Evolutionary conservation across 257 asterid genomes (phyloP).

Genomic region (Solanum peruvianum): DNA sequence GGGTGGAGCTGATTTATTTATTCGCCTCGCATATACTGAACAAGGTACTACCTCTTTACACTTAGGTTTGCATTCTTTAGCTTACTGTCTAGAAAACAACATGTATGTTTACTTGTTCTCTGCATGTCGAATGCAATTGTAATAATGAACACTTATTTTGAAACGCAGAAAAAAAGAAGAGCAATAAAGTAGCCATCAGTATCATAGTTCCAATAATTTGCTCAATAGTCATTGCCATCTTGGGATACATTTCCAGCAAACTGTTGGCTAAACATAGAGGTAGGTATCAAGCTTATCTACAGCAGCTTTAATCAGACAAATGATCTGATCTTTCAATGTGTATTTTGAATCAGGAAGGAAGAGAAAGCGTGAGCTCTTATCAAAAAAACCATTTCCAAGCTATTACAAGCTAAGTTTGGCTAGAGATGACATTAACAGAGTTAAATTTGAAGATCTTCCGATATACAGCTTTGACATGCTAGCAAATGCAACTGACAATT

Average conservation of each 20-base stretch:
- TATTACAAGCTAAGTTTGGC: background rate
- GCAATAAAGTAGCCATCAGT: constrained; percentile 17
- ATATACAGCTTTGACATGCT: constrained; percentile 27
- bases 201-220: constrained; percentile 24
- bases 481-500: constrained; percentile 34
- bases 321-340: background rate
- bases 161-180: constrained; percentile 18
- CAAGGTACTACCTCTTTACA: constrained; percentile 18
- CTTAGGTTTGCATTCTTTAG: background rate
- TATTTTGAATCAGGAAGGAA: background rate
- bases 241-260: constrained; percentile 21
- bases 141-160: background rate
- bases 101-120: background rate
- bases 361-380: background rate
- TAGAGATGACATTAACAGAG: background rate
- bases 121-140: background rate
- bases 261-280: constrained; percentile 31
- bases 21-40: constrained; percentile 37
- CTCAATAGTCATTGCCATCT: constrained; percentile 2
- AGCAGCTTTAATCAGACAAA: background rate
- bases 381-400: background rate
- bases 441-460: constrained; percentile 25
- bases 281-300: constrained; percentile 16
- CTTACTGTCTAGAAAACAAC: background rate
- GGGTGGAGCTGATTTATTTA: constrained; percentile 30